These are phyloP conservation scores for Rostrohypoxylon terebratum DNA, from an alignment of 495 filamentous ascomycete genomes.

Conservation along the genomic window DNA sequence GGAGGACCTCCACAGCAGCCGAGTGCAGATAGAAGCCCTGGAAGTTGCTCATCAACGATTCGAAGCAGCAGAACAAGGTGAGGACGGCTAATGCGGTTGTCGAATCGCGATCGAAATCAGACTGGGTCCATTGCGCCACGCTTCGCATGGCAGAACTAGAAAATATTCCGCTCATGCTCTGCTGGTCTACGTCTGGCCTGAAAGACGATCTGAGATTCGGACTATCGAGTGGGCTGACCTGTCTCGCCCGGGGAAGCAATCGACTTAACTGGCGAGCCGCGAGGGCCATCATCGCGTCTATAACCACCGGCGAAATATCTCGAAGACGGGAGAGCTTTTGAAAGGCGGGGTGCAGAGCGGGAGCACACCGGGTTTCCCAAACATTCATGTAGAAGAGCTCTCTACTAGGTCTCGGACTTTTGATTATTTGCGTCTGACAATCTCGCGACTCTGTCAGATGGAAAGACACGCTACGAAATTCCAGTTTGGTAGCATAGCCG, in stretches of 20 bases:
- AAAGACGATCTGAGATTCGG: background rate
- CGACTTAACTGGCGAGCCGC: conserved; percentile 11
- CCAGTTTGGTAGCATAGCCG: background rate
- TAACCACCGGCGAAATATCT: background rate
- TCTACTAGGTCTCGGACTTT: background rate
- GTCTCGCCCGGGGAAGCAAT: conserved; percentile 1
- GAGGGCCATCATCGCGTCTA: background rate
- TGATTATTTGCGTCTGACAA: background rate
- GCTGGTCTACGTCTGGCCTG: background rate
- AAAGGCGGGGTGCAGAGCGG: background rate
- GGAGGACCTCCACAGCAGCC: background rate
- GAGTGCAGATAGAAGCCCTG: conserved; percentile 4
- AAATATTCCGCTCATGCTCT: background rate
- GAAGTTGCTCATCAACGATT: conserved; percentile 12
- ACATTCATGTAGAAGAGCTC: conserved; percentile 1
- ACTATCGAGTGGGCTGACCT: background rate
- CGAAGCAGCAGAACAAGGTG: conserved; percentile 2
- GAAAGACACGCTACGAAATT: conserved; percentile 4
- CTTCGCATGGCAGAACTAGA: conserved; percentile 5
- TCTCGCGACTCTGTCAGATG: background rate
- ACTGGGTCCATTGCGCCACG: background rate
- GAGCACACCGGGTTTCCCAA: conserved; percentile 4
- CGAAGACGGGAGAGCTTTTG: background rate
- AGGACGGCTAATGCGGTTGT: conserved; percentile 1
- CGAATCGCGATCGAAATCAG: background rate